phyloP scores from a whole-genome alignment of 257 asterid genomes.

The Agastache rugosa region DNA sequence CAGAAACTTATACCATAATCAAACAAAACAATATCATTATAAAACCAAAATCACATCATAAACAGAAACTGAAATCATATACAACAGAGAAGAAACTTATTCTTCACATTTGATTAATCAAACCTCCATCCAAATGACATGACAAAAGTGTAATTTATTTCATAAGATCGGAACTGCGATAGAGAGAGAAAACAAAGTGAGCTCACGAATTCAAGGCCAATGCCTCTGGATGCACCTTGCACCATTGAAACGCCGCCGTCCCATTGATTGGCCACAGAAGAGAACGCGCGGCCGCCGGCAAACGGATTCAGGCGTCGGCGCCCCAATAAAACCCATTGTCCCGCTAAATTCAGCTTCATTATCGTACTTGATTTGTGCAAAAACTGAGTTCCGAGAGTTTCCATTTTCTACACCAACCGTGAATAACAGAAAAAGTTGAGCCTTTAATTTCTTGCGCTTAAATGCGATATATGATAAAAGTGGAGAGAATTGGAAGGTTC shows the following conservation, averaged over 20 bases:
- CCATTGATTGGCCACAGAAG: constrained; percentile 46
- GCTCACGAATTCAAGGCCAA: constrained; percentile 92
- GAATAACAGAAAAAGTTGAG: background rate
- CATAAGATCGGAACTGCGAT: background rate
- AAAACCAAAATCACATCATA: background rate
- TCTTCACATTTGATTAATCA: background rate
- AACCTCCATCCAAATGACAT: constrained; percentile 13
- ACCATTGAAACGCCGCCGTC: constrained; percentile 86
- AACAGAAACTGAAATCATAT: background rate
- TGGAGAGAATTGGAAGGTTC: constrained; percentile 38
- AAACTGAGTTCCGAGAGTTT: constrained; percentile 20
- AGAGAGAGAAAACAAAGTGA: constrained; percentile 2
- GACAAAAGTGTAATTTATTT: background rate
- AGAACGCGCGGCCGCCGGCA: constrained; percentile 42
- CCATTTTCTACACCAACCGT: constrained; percentile 28
- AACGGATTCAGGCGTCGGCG: constrained; percentile 41
- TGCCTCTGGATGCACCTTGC: constrained; percentile 99
- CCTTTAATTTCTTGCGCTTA: background rate
- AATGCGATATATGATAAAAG: background rate
- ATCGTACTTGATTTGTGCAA: constrained; percentile 27
- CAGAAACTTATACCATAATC: background rate
- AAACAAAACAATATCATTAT: background rate
- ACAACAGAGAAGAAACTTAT: background rate
- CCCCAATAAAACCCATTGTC: constrained; percentile 40
- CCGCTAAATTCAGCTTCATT: constrained; percentile 55